Conservation (phyloP, 2,329 filamentous ascomycete species). For the Beauveria medogensis region DNA sequence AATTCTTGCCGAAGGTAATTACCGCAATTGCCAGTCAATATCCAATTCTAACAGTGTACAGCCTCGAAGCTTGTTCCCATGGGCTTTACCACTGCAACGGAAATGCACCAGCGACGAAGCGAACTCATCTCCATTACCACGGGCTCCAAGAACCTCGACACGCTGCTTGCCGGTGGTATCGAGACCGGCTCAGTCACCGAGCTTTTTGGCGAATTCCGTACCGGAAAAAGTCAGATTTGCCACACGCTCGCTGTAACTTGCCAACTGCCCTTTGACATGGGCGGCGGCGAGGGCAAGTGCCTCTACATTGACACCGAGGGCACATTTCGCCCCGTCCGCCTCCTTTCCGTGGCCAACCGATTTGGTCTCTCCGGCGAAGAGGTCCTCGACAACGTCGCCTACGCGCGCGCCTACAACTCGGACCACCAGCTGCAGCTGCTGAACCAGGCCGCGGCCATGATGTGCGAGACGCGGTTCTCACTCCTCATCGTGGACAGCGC, state of each 20-base stretch:
- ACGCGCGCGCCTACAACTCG: slow-evolving; percentile 96
- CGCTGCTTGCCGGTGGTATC: slow-evolving; percentile 83
- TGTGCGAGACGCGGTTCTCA: slow-evolving; percentile 98
- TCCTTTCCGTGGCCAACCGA: slow-evolving; percentile 85
- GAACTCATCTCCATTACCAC: slow-evolving; percentile 98
- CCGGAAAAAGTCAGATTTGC: slow-evolving; percentile 97
- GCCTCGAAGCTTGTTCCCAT: slow-evolving; percentile 95
- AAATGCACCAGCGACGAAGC: slow-evolving; percentile 95
- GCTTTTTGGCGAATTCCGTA: slow-evolving; percentile 95
- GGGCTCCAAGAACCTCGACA: slow-evolving; percentile 95
- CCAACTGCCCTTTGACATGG: slow-evolving; percentile 97
- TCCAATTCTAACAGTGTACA: slow-evolving; percentile 26
- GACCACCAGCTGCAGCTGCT: slow-evolving; percentile 94
- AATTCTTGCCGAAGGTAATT: slow-evolving; percentile 73
- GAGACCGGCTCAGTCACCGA: slow-evolving; percentile 98
- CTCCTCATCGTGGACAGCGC: slow-evolving; percentile 93
- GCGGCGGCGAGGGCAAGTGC: slow-evolving; percentile 95
- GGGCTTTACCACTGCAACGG: slow-evolving; percentile 97
- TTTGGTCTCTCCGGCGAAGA: slow-evolving; percentile 95
- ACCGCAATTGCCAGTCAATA: background rate
- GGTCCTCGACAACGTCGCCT: slow-evolving; percentile 95
- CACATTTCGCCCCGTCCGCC: slow-evolving; percentile 86
- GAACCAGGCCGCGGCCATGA: slow-evolving; percentile 94
- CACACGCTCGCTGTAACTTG: slow-evolving; percentile 98
- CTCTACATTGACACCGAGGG: slow-evolving; percentile 98